These are phyloP conservation scores for Xylariaceae sp. DNA, from an alignment of 2,329 filamentous ascomycete genomes.

Conservation along the genomic window DNA sequence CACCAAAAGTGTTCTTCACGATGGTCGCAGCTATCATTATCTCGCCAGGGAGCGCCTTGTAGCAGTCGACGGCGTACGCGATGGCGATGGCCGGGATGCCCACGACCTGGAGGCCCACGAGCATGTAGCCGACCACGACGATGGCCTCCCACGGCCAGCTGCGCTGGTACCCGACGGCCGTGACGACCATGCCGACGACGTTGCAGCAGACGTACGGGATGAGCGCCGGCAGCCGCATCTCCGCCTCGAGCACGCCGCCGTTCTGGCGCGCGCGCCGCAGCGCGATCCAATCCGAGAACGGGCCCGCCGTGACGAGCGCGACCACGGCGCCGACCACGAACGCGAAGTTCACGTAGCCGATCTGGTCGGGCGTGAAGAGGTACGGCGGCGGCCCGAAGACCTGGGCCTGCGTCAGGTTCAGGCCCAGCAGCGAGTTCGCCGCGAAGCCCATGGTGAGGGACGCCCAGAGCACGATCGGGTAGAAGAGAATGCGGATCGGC, in stretches of 20 bases:
- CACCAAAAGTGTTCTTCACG: constrained; percentile 67
- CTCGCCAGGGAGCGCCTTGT: constrained; percentile 68
- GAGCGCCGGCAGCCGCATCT: constrained; percentile 51
- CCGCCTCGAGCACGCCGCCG: constrained; percentile 51
- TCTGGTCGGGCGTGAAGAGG: constrained; percentile 47
- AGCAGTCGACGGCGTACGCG: constrained; percentile 65
- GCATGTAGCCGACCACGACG: constrained; percentile 51
- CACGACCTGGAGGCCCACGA: constrained; percentile 40
- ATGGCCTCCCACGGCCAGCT: constrained; percentile 54
- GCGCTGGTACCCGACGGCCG: constrained; percentile 52
- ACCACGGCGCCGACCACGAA: constrained; percentile 48
- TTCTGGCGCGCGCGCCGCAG: constrained; percentile 46
- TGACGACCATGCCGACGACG: constrained; percentile 52
- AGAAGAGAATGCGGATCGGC: constrained; percentile 38
- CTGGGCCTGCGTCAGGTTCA: constrained; percentile 57
- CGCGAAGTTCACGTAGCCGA: constrained; percentile 56
- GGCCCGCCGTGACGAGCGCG: constrained; percentile 48
- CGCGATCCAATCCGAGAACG: constrained; percentile 50
- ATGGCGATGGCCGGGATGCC: constrained; percentile 63
- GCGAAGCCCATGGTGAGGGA: constrained; percentile 38
- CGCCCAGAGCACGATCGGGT: constrained; percentile 41
- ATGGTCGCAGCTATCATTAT: constrained; percentile 66
- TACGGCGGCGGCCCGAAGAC: constrained; percentile 53
- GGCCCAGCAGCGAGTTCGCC: constrained; percentile 49
- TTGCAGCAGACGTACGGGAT: constrained; percentile 50